Percentiles rank a stretch among this genome's conserved stretches.
Conservation (phyloP, 1,284 basidiomycete genomes). For the Neonothopanus nambi region DNA sequence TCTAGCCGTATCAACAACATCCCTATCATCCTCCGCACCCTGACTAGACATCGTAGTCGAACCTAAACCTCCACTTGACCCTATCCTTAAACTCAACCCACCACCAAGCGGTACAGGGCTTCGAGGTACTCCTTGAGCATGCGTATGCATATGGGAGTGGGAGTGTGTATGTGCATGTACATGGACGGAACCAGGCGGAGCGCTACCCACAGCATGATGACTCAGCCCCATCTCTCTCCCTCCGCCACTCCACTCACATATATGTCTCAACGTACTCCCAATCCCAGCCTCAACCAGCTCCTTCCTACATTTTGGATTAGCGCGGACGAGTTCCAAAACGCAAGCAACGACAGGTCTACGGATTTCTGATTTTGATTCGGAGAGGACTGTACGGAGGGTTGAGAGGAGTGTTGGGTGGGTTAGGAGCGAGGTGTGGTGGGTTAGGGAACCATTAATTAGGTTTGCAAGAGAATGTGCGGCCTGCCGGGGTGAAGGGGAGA, state of each 20-base stretch:
- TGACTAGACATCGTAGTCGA: too few relatives aligned
- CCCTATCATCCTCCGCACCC: constrained; percentile 47
- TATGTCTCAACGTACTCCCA: constrained; percentile 34
- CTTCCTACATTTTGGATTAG: constrained; percentile 5
- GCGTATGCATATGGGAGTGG: constrained; percentile 3
- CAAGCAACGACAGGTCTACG: constrained; percentile 62
- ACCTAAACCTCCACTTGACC: too few relatives aligned
- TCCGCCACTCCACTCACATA: constrained; percentile 7
- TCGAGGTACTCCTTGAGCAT: background rate
- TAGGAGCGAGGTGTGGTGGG: constrained; percentile 36
- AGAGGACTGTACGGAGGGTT: constrained; percentile 54
- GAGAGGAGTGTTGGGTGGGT: constrained; percentile 48
- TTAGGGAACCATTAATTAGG: constrained; percentile 53
- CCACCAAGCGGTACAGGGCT: too few relatives aligned
- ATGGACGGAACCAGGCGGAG: background rate
- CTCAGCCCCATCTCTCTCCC: background rate
- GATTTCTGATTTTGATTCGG: constrained; percentile 54
- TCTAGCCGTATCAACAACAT: constrained; percentile 55
- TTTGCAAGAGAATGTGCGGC: constrained; percentile 63
- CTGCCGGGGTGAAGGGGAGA: constrained; percentile 29
- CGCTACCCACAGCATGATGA: background rate
- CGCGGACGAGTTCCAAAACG: constrained; percentile 47
- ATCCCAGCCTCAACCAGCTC: constrained; percentile 30
- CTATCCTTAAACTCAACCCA: too few relatives aligned
- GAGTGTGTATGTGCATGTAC: constrained; percentile 4